Evolutionary conservation across 768 basidiomycete species (phyloP).

Genomic region (Suillus occidentalis): DNA sequence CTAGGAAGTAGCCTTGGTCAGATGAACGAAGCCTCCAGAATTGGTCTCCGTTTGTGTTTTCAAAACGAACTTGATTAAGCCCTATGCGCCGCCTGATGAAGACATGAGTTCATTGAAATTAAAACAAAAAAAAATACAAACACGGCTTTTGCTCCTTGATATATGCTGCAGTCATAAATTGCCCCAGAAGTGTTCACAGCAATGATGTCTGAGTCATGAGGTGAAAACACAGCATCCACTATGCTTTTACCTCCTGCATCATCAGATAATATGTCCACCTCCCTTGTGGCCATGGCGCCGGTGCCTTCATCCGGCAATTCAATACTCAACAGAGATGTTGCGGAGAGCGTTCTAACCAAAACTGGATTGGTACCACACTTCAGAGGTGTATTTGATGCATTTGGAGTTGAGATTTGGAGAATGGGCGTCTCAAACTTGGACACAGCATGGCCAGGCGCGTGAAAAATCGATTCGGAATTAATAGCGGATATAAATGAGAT

Average conservation of each 20-base stretch:
- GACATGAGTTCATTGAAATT: not conserved
- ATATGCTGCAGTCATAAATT: constrained; percentile 48
- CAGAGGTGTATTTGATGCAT: constrained; percentile 16
- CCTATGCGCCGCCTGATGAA: constrained; percentile 23
- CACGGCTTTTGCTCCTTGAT: constrained; percentile 39
- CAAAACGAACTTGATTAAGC: constrained; percentile 7
- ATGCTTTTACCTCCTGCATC: constrained; percentile 42
- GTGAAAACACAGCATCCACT: constrained; percentile 48
- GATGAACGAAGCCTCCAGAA: constrained; percentile 57
- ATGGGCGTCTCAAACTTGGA: constrained; percentile 67
- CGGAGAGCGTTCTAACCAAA: constrained; percentile 47
- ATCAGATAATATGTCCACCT: constrained; percentile 39
- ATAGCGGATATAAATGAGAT: constrained; percentile 49
- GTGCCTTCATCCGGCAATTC: constrained; percentile 9
- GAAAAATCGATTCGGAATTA: constrained; percentile 35
- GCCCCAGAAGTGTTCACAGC: constrained; percentile 51
- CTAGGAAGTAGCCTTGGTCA: constrained; percentile 41
- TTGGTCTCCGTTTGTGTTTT: constrained; percentile 20
- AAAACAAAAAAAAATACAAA: constrained; percentile 30
- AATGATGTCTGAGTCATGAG: constrained; percentile 34
- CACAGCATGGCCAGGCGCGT: constrained; percentile 41
- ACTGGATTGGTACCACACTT: constrained; percentile 20
- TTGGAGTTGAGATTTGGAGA: constrained; percentile 52
- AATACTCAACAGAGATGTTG: constrained; percentile 42
- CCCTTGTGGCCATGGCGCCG: constrained; percentile 27